Percentiles rank a stretch among this genome's conserved stretches.
Conservation (phyloP, 2,329 filamentous ascomycete genomes). For the Penicillium sclerotigenum region DNA sequence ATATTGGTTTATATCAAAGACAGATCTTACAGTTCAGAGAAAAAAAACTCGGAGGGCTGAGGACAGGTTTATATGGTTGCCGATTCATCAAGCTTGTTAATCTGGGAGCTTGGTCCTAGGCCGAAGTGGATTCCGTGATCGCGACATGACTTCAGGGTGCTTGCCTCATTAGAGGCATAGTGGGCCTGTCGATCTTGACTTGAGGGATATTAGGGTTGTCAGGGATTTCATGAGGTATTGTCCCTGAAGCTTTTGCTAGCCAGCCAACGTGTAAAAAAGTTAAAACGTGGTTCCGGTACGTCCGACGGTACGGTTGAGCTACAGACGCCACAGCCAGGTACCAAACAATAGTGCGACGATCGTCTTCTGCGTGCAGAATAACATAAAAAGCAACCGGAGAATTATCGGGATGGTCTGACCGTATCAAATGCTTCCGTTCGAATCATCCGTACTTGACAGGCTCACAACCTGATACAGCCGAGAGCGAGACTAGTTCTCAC, state of each 20-base stretch:
- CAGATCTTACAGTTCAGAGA: not conserved
- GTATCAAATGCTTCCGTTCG: conserved; percentile 4
- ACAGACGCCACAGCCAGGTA: conserved; percentile 8
- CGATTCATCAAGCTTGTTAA: not conserved
- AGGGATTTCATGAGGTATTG: conserved; percentile 9
- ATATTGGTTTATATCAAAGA: conserved; percentile 3
- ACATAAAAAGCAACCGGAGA: not conserved
- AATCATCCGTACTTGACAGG: conserved; percentile 2
- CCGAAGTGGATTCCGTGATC: conserved; percentile 15
- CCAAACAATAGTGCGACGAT: conserved; percentile 14
- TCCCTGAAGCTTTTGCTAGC: conserved; percentile 3
- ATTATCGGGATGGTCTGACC: conserved; percentile 12
- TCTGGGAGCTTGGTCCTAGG: conserved; percentile 2
- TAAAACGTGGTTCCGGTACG: conserved; percentile 1
- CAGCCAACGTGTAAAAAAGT: not conserved
- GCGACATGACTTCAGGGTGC: conserved; percentile 16
- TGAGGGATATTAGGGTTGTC: not conserved
- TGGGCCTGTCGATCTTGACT: conserved; percentile 15
- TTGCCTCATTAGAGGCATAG: conserved; percentile 6
- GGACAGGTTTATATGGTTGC: conserved; percentile 15
- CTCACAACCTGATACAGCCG: not conserved
- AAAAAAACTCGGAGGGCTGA: not conserved
- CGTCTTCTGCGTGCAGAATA: conserved; percentile 14
- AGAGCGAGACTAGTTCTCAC: not conserved
- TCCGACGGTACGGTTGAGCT: conserved; percentile 9